Evolutionary conservation across 257 asterid species (phyloP).

Genomic region (Oldenlandia corymbosa): DNA sequence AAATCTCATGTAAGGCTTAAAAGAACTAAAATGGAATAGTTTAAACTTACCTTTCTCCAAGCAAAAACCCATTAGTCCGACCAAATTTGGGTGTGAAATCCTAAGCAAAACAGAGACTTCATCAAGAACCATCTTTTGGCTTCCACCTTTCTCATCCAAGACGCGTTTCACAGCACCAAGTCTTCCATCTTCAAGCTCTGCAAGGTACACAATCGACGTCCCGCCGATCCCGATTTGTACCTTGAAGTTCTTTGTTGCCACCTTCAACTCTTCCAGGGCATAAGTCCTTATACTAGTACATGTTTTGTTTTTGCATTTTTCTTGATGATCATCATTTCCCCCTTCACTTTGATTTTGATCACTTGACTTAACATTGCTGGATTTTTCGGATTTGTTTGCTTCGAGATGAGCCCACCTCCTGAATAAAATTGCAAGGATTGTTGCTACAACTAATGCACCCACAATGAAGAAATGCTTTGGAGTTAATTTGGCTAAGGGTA

Average conservation of each 20-base stretch:
- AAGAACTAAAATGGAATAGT: too few relatives aligned
- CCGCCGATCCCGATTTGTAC: slow-evolving; percentile 64
- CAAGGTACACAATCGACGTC: slow-evolving; percentile 66
- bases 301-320: neutral
- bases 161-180: slow-evolving; percentile 72
- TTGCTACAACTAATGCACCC: slow-evolving; percentile 43
- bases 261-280: slow-evolving; percentile 49
- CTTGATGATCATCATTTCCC: slow-evolving; percentile 16
- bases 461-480: slow-evolving; percentile 41
- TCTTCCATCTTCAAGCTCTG: slow-evolving; percentile 56
- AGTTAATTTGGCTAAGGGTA: slow-evolving; percentile 50
- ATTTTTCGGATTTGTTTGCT: slow-evolving; percentile 14
- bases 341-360: slow-evolving; percentile 15
- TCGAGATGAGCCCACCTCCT: slow-evolving; percentile 34
- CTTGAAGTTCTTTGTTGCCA: slow-evolving; percentile 56
- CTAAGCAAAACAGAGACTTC: slow-evolving; percentile 81
- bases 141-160: slow-evolving; percentile 69
- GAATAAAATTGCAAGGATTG: slow-evolving; percentile 40
- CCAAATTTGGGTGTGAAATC: slow-evolving; percentile 75
- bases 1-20: too few relatives aligned
- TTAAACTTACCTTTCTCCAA: slow-evolving; percentile 51
- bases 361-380: slow-evolving; percentile 1
- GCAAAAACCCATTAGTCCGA: slow-evolving; percentile 71
- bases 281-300: slow-evolving; percentile 49
- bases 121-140: slow-evolving; percentile 69